Conservation (phyloP, 176 grass and related monocot species). For the Cenchrus fungigraminus region DNA sequence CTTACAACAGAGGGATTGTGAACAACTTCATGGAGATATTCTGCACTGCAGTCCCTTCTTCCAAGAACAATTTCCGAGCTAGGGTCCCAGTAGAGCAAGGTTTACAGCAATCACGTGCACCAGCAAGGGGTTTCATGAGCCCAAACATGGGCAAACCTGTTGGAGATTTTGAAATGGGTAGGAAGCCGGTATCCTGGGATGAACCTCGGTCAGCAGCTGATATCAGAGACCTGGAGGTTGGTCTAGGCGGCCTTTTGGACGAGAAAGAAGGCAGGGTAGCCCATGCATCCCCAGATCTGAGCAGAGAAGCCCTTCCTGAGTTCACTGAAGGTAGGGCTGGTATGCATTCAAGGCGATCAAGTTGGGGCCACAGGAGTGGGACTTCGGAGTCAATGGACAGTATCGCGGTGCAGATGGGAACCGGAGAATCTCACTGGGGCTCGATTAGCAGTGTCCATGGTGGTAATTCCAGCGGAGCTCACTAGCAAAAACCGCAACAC, state of each 20-base stretch:
- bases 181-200: conserved; percentile 88
- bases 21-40: conserved; percentile 82
- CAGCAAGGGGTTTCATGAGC: conserved; percentile 81
- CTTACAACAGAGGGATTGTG: conserved; percentile 73
- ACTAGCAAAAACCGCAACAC: conserved; percentile 8
- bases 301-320: conserved; percentile 61
- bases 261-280: conserved; percentile 72
- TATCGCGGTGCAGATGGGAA: conserved; percentile 46
- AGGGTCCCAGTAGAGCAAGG: conserved; percentile 60
- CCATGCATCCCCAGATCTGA: conserved; percentile 64
- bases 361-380: conserved; percentile 70
- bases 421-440: conserved; percentile 50
- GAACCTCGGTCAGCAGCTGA: conserved; percentile 75
- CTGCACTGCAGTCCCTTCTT: conserved; percentile 72
- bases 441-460: conserved; percentile 54
- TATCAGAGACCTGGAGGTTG: conserved; percentile 75
- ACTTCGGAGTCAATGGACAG: conserved; percentile 62
- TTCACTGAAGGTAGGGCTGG: conserved; percentile 51
- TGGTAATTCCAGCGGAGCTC: conserved; percentile 49
- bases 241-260: conserved; percentile 61
- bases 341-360: conserved; percentile 67
- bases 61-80: conserved; percentile 93
- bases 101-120: conserved; percentile 57
- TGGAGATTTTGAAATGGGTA: conserved; percentile 80
- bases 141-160: conserved; percentile 89